Conservation (phyloP, 2,329 filamentous ascomycete genomes). For the Microcyclosporella mali region DNA sequence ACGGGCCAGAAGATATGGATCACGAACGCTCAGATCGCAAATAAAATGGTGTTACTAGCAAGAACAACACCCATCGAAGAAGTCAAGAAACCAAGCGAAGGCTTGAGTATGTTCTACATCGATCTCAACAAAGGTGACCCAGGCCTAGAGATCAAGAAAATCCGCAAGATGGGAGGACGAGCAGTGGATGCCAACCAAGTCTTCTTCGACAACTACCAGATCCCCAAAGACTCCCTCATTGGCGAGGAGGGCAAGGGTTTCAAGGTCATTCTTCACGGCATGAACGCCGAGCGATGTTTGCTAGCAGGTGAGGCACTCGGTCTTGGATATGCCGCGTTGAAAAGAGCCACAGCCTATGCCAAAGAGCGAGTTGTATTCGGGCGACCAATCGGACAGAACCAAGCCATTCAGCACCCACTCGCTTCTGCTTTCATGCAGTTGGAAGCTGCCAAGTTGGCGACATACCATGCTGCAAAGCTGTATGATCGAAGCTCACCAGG, state of each 20-base stretch:
- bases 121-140: constrained; percentile 56
- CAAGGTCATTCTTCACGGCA: constrained; percentile 53
- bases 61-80: constrained; percentile 66
- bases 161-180: constrained; percentile 79
- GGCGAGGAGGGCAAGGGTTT: constrained; percentile 72
- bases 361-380: constrained; percentile 49
- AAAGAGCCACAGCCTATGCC: constrained; percentile 39
- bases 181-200: constrained; percentile 82
- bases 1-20: constrained; percentile 87
- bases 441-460: constrained; percentile 55
- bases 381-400: constrained; percentile 54
- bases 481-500: constrained; percentile 46
- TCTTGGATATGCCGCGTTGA: constrained; percentile 63
- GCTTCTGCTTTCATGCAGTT: constrained; percentile 56
- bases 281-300: constrained; percentile 46
- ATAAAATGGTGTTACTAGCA: constrained; percentile 76
- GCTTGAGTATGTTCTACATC: constrained; percentile 74
- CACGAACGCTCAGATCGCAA: constrained; percentile 73
- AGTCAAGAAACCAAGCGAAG: constrained; percentile 64
- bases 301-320: constrained; percentile 71
- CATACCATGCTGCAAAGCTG: constrained; percentile 54
- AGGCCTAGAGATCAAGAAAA: constrained; percentile 61
- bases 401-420: constrained; percentile 54
- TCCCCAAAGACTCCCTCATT: constrained; percentile 59
- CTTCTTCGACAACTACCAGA: constrained; percentile 73